phyloP scores from a whole-genome alignment of 139 green algal species.

The Micromonas pusilla region DNA sequence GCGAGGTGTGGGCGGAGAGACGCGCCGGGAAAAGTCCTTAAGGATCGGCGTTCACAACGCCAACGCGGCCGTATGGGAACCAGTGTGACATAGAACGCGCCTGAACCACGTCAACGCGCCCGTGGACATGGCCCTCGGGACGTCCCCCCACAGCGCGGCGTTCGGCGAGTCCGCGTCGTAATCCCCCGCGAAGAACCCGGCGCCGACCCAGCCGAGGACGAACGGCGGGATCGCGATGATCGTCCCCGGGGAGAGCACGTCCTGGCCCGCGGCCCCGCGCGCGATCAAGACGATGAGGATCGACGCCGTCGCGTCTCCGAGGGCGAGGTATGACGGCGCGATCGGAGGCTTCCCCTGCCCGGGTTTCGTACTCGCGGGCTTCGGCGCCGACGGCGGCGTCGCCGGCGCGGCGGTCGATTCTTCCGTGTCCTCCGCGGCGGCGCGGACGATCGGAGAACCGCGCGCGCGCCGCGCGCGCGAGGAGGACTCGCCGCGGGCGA shows the following conservation, averaged over 20 bases:
- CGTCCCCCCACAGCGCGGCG: not conserved
- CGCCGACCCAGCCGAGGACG: not conserved
- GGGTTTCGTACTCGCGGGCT: not conserved
- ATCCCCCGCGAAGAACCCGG: not conserved
- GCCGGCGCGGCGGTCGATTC: not conserved
- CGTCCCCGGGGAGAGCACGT: not conserved
- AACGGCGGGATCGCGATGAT: not conserved
- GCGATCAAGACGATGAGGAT: not conserved
- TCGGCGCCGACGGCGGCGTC: not conserved
- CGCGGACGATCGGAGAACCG: too few species aligned
- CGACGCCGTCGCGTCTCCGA: not conserved
- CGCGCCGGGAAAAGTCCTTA: too few species aligned
- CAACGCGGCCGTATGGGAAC: too few species aligned
- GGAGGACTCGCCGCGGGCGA: too few species aligned
- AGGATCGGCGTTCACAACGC: too few species aligned
- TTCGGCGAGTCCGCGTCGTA: not conserved
- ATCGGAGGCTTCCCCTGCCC: not conserved
- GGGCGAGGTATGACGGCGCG: not conserved
- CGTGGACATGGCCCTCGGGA: not conserved
- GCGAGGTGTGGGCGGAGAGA: too few species aligned
- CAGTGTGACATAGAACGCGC: too few species aligned
- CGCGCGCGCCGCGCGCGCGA: too few species aligned
- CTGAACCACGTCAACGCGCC: not conserved
- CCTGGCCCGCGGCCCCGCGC: not conserved
- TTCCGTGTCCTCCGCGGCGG: not conserved